Evolutionary conservation across 495 filamentous ascomycete genomes (phyloP), one percentile per base, ranked within the genome.

Genomic region (Aspergillus avenaceus): DNA sequence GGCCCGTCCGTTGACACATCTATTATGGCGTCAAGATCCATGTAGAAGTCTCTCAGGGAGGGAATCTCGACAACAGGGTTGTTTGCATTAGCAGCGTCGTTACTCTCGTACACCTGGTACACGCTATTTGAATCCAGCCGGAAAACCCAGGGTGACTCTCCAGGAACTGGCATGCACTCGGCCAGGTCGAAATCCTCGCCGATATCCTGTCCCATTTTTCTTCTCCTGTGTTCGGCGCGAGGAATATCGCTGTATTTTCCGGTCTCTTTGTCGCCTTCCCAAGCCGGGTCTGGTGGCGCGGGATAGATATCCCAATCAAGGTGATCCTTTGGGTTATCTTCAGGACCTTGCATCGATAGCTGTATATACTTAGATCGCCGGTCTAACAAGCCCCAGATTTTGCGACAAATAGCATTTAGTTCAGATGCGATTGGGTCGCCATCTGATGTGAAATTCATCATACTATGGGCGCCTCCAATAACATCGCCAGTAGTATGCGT

Each of bases 1-100:
- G 93, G 95, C 0, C 93, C 93, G 65, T 98, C 91, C 4, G 90
- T 92, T 0, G 92, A 96, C 8, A 92, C 79, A 47, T 84, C 79
- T 31, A 93, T 74, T 41, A 97, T 79, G 18, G 84, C 72, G 55
- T 98, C 92, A n/a, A 97, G 73, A 64, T 97, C 93, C 72, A 95
- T 84, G 63, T 97, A 98, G 61, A 87, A 98, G 56, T 97, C 91
- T 58, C 87, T 84, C 55, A 97, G 77, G 3, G 89, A 92, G 3
- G 93, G 93, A 9, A 97, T 85, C 21, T 79, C 75, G 31, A 96
- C 82, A 11, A 88, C 78, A 0, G 92, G 91, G 8, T 75, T 71
- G 36, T 81, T 73, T 8, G 74, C 67, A 48, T 83, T 72, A n/a
- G 77, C 77, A 5, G 84, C 78, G 53, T 77, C 66, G 3, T 80